Percentiles rank a stretch among this genome's conserved stretches.
These are phyloP conservation scores for Stipa capillata DNA, from an alignment of 176 grass and related monocot species.

Conservation along the genomic window DNA sequence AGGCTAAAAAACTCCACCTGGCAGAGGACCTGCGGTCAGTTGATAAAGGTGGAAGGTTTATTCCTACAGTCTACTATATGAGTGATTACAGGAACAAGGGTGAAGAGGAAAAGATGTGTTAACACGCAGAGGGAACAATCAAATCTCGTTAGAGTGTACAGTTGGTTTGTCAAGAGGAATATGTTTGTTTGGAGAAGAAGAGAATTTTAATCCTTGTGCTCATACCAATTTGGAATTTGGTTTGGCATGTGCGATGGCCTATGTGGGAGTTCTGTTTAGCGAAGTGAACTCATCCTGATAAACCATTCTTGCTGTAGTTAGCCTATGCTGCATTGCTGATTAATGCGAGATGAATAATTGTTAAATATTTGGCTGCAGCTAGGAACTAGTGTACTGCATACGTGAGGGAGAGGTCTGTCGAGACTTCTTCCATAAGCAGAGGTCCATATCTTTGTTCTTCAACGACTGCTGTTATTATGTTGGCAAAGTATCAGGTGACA, in stretches of 20 bases:
- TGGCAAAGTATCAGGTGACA: background rate
- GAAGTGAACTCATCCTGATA: background rate
- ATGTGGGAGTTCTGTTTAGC: background rate
- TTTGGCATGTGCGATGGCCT: background rate
- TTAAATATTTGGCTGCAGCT: background rate
- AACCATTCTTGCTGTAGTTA: background rate
- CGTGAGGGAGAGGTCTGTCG: background rate
- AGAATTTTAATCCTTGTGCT: background rate
- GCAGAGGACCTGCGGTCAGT: constrained; percentile 33
- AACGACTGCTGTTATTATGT: background rate
- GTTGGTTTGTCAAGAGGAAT: background rate
- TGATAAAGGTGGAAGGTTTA: constrained; percentile 32
- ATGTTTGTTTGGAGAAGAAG: background rate
- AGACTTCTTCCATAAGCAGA: background rate
- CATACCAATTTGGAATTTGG: background rate
- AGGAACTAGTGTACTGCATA: background rate
- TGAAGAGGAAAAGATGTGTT: constrained; percentile 1
- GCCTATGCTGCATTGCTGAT: background rate
- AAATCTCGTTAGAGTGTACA: background rate
- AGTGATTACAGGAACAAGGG: constrained; percentile 20
- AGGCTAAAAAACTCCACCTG: constrained; percentile 46
- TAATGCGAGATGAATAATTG: background rate
- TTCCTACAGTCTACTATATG: constrained; percentile 50
- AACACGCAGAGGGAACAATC: background rate
- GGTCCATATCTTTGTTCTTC: constrained; percentile 8